Percentiles rank a stretch among this genome's conserved stretches.
phyloP scores from a whole-genome alignment of 192 early-diverging fungal species.

The Linnemannia elongata region DNA sequence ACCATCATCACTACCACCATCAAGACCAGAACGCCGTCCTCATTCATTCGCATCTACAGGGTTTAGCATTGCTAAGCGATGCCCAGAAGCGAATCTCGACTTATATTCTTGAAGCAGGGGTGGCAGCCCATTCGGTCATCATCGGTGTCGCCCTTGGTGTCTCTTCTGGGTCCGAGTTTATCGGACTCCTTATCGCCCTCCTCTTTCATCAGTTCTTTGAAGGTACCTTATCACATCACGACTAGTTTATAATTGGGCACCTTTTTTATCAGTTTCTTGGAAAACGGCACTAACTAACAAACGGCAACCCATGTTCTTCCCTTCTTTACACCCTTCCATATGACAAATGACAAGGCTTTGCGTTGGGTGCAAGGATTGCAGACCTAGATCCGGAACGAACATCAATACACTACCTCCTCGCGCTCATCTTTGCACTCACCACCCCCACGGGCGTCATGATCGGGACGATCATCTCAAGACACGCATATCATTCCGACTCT shows the following conservation, averaged over 20 bases:
- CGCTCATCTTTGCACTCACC: slow-evolving; percentile 72
- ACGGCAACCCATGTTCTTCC: neutral
- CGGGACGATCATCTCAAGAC: slow-evolving; percentile 76
- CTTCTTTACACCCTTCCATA: slow-evolving; percentile 13
- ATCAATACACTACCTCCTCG: slow-evolving; percentile 66
- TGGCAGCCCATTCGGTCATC: slow-evolving; percentile 79
- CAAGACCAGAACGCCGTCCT: neutral
- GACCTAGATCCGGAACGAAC: slow-evolving; percentile 62
- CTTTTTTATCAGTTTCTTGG: neutral
- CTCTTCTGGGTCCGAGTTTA: slow-evolving; percentile 69
- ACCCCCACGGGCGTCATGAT: slow-evolving; percentile 83
- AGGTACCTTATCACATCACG: neutral
- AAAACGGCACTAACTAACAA: neutral
- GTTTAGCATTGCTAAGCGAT: neutral
- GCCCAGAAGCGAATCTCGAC: slow-evolving; percentile 56
- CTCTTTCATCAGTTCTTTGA: slow-evolving; percentile 80
- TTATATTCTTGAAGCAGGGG: slow-evolving; percentile 75
- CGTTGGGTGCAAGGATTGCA: slow-evolving; percentile 75
- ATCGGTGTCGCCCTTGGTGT: slow-evolving; percentile 79
- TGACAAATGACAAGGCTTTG: slow-evolving; percentile 67
- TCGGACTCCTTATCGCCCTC: slow-evolving; percentile 72
- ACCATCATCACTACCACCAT: slow-evolving; percentile 3
- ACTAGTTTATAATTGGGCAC: neutral
- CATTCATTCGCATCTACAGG: slow-evolving; percentile 21
- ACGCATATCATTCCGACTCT: slow-evolving; percentile 68